phyloP scores from a whole-genome alignment of 2,329 filamentous ascomycete genomes.

The Fusarium sp. region DNA sequence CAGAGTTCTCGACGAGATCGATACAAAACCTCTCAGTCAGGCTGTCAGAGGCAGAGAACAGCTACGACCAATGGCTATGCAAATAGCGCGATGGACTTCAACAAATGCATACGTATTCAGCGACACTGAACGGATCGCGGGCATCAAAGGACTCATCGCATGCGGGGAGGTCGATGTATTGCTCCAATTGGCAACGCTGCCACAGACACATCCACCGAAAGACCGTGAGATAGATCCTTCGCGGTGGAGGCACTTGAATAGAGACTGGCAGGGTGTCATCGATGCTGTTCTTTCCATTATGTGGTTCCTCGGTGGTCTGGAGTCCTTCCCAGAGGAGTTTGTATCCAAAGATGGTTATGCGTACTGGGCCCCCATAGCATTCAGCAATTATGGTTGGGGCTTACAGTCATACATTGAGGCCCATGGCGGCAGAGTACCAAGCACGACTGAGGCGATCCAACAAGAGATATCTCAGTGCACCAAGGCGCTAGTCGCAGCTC shows the following conservation, averaged over 20 bases:
- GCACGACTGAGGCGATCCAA: accelerated
- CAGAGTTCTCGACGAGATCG: not conserved
- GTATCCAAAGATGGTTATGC: accelerated
- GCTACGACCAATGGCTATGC: not conserved
- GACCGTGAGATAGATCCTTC: not conserved
- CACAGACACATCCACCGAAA: not conserved
- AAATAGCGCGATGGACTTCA: not conserved
- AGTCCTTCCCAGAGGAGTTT: not conserved
- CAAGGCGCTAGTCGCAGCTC: not conserved
- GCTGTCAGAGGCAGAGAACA: not conserved
- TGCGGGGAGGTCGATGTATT: not conserved
- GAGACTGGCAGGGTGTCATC: not conserved
- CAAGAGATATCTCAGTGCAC: not conserved
- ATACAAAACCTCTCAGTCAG: accelerated
- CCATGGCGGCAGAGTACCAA: accelerated
- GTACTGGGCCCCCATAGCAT: not conserved
- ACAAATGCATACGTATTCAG: not conserved
- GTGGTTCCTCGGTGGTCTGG: not conserved
- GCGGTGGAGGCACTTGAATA: not conserved
- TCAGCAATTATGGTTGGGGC: accelerated
- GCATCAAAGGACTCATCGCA: slow-evolving; percentile 2
- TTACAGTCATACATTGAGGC: not conserved
- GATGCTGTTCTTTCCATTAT: not conserved
- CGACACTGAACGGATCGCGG: not conserved
- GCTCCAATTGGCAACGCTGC: not conserved